Conservation (phyloP, 192 early-diverging fungal genomes). For the Entomortierella chlamydospora region DNA sequence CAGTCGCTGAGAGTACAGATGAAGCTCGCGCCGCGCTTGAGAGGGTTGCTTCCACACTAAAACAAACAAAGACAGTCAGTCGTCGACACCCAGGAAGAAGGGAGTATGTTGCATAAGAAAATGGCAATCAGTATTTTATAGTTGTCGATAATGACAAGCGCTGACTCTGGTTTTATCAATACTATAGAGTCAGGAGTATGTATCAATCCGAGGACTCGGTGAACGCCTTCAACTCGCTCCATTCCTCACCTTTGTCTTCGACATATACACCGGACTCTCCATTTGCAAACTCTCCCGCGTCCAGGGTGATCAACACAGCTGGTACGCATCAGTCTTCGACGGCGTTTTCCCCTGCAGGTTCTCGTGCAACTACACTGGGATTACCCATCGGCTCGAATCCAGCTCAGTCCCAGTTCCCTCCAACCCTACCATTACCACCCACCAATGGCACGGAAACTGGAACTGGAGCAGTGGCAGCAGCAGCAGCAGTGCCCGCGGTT, state of each 20-base stretch:
- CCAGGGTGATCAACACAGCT: constrained; percentile 23
- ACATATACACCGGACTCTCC: constrained; percentile 21
- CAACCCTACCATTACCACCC: constrained; percentile 11
- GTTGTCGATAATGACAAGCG: background rate
- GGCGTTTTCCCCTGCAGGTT: constrained; percentile 15
- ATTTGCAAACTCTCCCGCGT: constrained; percentile 24
- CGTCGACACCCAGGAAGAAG: constrained; percentile 46
- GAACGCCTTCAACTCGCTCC: constrained; percentile 29
- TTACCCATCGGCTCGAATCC: constrained; percentile 20
- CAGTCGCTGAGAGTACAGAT: constrained; percentile 39
- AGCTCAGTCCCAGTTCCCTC: constrained; percentile 7
- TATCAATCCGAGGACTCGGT: constrained; percentile 47
- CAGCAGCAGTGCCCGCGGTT: background rate
- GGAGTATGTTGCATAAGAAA: constrained; percentile 8
- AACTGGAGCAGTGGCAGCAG: background rate
- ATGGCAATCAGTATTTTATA: background rate
- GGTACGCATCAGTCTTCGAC: constrained; percentile 13
- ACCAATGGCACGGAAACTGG: constrained; percentile 14
- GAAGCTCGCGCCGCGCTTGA: constrained; percentile 50
- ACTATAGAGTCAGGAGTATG: constrained; percentile 44
- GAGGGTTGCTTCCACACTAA: constrained; percentile 39
- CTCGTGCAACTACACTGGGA: constrained; percentile 41
- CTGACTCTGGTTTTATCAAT: background rate
- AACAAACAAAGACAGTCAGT: constrained; percentile 38
- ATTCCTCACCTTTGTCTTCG: constrained; percentile 35